Conservation (phyloP, 129 eudicot species). For the Flaveria bidentis region DNA sequence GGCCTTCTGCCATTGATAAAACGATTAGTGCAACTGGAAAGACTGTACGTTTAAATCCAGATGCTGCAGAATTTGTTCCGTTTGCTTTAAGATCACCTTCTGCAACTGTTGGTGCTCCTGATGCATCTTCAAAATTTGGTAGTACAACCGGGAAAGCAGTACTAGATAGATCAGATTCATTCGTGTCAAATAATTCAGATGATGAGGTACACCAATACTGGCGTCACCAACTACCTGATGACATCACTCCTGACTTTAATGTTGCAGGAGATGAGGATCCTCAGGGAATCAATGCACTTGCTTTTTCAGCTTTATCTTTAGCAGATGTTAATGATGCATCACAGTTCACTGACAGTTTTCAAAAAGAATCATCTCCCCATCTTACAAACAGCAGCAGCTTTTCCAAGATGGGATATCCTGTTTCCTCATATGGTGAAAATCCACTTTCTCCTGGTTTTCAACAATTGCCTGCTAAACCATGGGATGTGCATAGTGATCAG, state of each 20-base stretch:
- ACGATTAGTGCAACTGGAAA: constrained; percentile 47
- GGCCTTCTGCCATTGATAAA: constrained; percentile 55
- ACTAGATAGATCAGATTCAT: constrained; percentile 76
- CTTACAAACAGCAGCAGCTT: constrained; percentile 44
- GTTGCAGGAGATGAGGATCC: constrained; percentile 54
- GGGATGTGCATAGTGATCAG: constrained; percentile 68
- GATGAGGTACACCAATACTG: constrained; percentile 85
- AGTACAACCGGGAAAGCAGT: constrained; percentile 55
- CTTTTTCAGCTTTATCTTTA: constrained; percentile 64
- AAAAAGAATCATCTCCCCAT: constrained; percentile 50
- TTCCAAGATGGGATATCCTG: constrained; percentile 45
- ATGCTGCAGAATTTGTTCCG: constrained; percentile 91
- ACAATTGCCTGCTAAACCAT: constrained; percentile 51
- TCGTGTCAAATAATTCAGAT: constrained; percentile 71
- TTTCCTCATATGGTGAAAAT: constrained; percentile 29
- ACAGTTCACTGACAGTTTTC: constrained; percentile 42
- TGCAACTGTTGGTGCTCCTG: constrained; percentile 33
- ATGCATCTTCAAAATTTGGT: constrained; percentile 40
- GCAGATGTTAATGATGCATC: constrained; percentile 48
- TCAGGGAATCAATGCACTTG: constrained; percentile 44
- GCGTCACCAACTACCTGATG: constrained; percentile 90
- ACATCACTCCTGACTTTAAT: constrained; percentile 84
- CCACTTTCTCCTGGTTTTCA: constrained; percentile 28
- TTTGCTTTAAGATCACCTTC: constrained; percentile 65
- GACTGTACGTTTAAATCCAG: constrained; percentile 68